Evolutionary conservation across 108 stramenopile genomes (phyloP).

Genomic region (Conticribra guillardii): DNA sequence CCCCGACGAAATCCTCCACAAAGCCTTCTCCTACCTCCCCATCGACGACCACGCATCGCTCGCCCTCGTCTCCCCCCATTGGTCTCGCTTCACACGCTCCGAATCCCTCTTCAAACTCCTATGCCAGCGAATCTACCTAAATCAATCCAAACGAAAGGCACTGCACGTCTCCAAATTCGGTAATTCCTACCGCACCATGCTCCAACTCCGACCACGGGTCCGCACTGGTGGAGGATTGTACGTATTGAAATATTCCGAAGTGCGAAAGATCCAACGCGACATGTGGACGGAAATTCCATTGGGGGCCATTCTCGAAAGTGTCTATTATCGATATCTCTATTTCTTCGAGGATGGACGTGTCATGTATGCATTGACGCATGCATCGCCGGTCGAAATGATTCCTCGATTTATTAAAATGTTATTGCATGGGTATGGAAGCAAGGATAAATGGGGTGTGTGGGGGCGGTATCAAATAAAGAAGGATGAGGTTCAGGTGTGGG

Average conservation of each 20-base stretch:
- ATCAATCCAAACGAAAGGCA: constrained; percentile 70
- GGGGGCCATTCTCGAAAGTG: constrained; percentile 80
- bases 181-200: constrained; percentile 74
- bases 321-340: constrained; percentile 78
- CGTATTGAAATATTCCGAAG: constrained; percentile 66
- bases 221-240: constrained; percentile 78
- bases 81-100: constrained; percentile 76
- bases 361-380: constrained; percentile 73
- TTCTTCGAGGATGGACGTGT: constrained; percentile 88
- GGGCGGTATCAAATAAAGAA: constrained; percentile 74
- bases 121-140: constrained; percentile 76
- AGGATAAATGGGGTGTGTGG: constrained; percentile 66
- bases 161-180: constrained; percentile 70
- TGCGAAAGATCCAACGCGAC: constrained; percentile 70
- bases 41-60: constrained; percentile 67
- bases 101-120: constrained; percentile 72
- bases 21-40: constrained; percentile 67
- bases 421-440: constrained; percentile 39
- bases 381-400: constrained; percentile 77
- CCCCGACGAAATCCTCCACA: constrained; percentile 78
- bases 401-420: constrained; percentile 59
- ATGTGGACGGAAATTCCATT: constrained; percentile 88
- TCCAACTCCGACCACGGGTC: constrained; percentile 75
- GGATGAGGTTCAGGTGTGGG: constrained; percentile 58
- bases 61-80: constrained; percentile 74